phyloP scores from a whole-genome alignment of 208 protist genomes.

The Wallacemonas collosoma region DNA sequence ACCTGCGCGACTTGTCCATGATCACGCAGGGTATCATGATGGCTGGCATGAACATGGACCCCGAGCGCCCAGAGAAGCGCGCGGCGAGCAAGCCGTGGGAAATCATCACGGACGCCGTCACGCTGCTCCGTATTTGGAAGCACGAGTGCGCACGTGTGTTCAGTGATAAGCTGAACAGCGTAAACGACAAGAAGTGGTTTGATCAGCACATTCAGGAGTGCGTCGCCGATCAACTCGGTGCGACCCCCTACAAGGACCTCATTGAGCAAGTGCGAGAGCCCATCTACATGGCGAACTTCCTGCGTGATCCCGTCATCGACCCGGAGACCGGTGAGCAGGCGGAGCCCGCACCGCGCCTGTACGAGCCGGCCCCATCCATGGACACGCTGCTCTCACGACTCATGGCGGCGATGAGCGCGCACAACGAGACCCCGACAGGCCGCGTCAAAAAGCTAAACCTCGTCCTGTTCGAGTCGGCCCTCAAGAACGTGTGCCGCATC shows the following conservation, averaged over 20 bases:
- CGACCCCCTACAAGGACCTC: conserved; percentile 83
- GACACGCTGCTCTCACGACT: conserved; percentile 76
- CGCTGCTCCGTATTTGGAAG: conserved; percentile 95
- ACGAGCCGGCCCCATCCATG: conserved; percentile 93
- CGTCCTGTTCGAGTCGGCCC: conserved; percentile 95
- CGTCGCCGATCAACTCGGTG: conserved; percentile 69
- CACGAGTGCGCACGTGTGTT: conserved; percentile 98
- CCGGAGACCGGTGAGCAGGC: conserved; percentile 90
- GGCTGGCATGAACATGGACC: conserved; percentile 82
- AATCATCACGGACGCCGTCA: conserved; percentile 68
- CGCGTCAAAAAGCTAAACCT: conserved; percentile 92
- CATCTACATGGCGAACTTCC: conserved; percentile 96
- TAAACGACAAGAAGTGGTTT: conserved; percentile 96
- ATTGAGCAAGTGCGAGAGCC: conserved; percentile 73
- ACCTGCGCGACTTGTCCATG: conserved; percentile 96
- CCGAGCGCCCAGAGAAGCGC: conserved; percentile 89
- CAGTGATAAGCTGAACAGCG: conserved; percentile 96
- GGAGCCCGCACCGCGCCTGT: conserved; percentile 93
- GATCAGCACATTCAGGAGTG: conserved; percentile 89
- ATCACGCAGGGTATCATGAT: conserved; percentile 97
- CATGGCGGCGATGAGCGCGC: conserved; percentile 75
- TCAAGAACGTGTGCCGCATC: conserved; percentile 96
- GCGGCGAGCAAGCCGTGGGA: conserved; percentile 84
- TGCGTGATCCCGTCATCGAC: conserved; percentile 90
- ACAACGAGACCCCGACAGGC: conserved; percentile 86